These are phyloP conservation scores for Fusarium redolens DNA, from an alignment of 2,329 filamentous ascomycete species.

Conservation along the genomic window DNA sequence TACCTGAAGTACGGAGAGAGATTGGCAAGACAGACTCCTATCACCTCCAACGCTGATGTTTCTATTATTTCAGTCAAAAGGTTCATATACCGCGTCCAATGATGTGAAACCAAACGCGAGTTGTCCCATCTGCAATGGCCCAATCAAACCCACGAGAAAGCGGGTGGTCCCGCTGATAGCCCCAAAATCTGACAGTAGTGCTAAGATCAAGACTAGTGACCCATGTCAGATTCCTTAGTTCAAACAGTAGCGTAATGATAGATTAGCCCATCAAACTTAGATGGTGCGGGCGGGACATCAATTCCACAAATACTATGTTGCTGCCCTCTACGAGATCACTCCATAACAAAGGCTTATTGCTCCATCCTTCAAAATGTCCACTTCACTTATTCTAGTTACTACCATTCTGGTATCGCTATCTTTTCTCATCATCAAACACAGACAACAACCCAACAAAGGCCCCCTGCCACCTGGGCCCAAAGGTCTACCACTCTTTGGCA, in stretches of 20 bases:
- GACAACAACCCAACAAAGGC: background rate
- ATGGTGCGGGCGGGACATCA: fast-evolving
- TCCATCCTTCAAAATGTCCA: fast-evolving
- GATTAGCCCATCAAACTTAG: background rate
- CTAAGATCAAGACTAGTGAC: background rate
- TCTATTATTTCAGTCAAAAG: fast-evolving
- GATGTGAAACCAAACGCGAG: fast-evolving
- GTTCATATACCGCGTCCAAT: background rate
- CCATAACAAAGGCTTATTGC: fast-evolving
- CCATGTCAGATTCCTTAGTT: too few species aligned
- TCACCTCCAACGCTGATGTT: background rate
- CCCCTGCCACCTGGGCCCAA: constrained; percentile 59
- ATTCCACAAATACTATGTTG: background rate
- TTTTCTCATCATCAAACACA: background rate
- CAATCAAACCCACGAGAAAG: background rate
- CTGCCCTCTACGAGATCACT: too few species aligned
- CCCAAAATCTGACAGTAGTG: background rate
- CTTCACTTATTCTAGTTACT: fast-evolving
- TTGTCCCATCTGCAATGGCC: background rate
- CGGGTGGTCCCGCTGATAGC: background rate
- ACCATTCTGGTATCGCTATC: background rate
- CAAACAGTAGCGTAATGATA: background rate
- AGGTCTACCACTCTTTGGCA: constrained; percentile 60
- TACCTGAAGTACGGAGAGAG: fast-evolving
- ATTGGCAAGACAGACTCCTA: fast-evolving